phyloP scores from a whole-genome alignment of 164 flowering plant species.

The Amborella trichopoda region DNA sequence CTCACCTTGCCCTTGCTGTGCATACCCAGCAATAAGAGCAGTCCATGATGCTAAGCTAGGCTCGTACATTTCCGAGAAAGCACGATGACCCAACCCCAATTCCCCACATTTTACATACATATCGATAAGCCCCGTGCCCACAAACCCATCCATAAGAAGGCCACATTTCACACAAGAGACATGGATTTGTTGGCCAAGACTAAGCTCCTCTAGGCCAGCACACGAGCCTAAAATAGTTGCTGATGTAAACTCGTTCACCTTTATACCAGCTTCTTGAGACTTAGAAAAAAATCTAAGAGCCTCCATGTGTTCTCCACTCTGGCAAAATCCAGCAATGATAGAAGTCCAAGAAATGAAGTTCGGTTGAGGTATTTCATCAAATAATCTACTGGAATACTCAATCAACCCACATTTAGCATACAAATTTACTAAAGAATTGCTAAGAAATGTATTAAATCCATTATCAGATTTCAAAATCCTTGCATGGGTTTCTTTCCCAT shows the following conservation, averaged over 20 bases:
- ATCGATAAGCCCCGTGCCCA: conserved; percentile 21
- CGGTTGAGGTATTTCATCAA: conserved; percentile 21
- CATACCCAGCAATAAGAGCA: conserved; percentile 28
- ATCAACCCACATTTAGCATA: conserved; percentile 31
- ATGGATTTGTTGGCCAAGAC: conserved; percentile 25
- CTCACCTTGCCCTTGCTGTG: conserved; percentile 17
- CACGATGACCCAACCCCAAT: conserved; percentile 14
- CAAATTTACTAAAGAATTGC: conserved; percentile 28
- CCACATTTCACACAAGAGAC: conserved; percentile 21
- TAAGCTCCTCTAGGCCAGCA: conserved; percentile 16
- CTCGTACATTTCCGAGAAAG: conserved; percentile 15
- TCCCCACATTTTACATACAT: conserved; percentile 28
- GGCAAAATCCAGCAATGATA: conserved; percentile 18
- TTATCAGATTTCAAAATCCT: conserved; percentile 18
- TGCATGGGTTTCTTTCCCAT: conserved; percentile 36
- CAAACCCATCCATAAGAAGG: conserved; percentile 19
- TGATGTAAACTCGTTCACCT: conserved; percentile 17
- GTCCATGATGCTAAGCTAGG: conserved; percentile 29
- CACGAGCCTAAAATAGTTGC: conserved; percentile 29
- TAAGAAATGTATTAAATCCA: conserved; percentile 15
- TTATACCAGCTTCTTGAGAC: conserved; percentile 15
- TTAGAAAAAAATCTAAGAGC: conserved; percentile 20
- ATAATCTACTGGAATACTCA: conserved; percentile 17
- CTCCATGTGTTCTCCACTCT: conserved; percentile 21
- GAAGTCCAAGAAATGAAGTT: conserved; percentile 26